phyloP scores from a whole-genome alignment of 305 asterid species.

The Lippia alba region DNA sequence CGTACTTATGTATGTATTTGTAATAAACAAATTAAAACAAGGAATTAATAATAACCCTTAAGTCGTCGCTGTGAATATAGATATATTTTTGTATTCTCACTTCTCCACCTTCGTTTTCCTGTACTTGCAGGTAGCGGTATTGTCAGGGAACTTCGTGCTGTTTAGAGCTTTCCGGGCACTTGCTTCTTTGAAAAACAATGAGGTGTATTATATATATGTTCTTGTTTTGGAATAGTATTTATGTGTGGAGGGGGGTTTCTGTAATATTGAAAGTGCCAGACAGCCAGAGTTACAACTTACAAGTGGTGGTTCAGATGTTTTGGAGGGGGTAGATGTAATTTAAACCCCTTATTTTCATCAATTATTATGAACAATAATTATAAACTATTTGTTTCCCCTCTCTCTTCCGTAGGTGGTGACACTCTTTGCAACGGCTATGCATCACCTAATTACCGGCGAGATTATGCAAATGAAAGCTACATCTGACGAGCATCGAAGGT shows the following conservation, averaged over 20 bases:
- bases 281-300: no score
- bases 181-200: constrained; percentile 67
- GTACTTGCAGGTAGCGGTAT: constrained; percentile 64
- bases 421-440: constrained; percentile 66
- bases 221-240: background rate
- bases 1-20: background rate
- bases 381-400: background rate
- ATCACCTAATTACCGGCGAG: constrained; percentile 78
- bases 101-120: background rate
- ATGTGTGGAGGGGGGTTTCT: background rate
- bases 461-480: constrained; percentile 76
- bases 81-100: no score
- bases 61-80: no score
- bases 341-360: no score
- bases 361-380: background rate
- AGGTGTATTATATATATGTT: constrained; percentile 41
- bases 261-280: no score
- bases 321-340: no score
- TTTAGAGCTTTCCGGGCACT: constrained; percentile 75
- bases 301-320: no score
- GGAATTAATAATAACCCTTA: no score
- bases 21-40: no score
- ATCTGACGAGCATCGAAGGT: constrained; percentile 70
- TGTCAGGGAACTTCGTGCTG: constrained; percentile 75
- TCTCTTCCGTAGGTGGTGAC: constrained; percentile 57